Percentiles rank a stretch among this genome's conserved stretches.
These are phyloP conservation scores for Cymbopogon citratus DNA, from an alignment of 176 grass and related monocot genomes.

Conservation along the genomic window DNA sequence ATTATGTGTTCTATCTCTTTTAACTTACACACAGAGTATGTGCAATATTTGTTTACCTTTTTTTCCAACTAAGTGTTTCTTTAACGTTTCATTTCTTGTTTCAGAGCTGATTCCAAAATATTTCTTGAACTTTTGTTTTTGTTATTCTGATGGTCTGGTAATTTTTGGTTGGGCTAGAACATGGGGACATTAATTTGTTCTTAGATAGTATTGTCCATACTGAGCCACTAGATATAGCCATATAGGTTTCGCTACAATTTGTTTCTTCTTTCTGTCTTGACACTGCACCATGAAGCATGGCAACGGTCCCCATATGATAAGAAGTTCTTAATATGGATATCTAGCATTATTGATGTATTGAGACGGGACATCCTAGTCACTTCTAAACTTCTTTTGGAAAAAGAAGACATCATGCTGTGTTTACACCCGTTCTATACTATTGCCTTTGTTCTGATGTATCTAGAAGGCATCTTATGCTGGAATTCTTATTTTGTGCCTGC, in stretches of 20 bases:
- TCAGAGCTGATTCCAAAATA: neutral
- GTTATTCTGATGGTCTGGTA: neutral
- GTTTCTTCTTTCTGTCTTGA: neutral
- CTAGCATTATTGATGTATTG: neutral
- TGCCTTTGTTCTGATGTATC: conserved; percentile 6
- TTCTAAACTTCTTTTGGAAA: neutral
- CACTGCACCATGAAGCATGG: neutral
- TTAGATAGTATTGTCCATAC: neutral
- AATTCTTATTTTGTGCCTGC: conserved; percentile 2
- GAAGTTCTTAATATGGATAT: neutral
- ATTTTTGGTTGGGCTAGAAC: neutral
- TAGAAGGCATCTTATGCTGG: neutral
- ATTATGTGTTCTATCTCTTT: conserved; percentile 6
- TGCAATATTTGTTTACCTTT: neutral
- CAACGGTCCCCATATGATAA: neutral
- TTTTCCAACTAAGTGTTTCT: neutral
- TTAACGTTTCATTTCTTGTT: neutral
- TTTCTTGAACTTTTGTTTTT: neutral
- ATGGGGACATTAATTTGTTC: neutral
- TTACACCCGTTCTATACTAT: neutral
- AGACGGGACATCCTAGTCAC: neutral
- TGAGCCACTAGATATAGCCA: neutral
- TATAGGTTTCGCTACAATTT: neutral
- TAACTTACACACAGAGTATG: neutral
- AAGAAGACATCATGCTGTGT: neutral